These are phyloP conservation scores for Geum urbanum DNA, from an alignment of 306 rosid genomes.

Conservation along the genomic window DNA sequence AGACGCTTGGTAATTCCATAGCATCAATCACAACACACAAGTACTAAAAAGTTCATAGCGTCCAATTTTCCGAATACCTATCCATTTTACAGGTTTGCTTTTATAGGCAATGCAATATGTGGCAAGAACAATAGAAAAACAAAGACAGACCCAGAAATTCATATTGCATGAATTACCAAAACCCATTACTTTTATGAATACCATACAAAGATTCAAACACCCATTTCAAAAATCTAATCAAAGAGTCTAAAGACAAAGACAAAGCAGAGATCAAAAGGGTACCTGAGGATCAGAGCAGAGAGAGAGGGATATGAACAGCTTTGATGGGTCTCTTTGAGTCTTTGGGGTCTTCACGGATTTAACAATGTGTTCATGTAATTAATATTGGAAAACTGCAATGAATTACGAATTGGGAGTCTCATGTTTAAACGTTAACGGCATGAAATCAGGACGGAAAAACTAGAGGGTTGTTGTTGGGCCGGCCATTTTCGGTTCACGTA, in stretches of 20 bases:
- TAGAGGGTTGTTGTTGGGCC: neutral
- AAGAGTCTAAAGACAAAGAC: neutral
- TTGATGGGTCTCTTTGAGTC: slow-evolving; percentile 1
- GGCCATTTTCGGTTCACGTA: neutral
- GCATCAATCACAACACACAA: neutral
- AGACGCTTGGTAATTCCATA: neutral
- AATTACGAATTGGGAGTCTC: neutral
- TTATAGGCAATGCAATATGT: neutral
- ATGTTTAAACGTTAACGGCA: no score
- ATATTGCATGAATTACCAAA: neutral
- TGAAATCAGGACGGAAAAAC: neutral
- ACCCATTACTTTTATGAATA: neutral
- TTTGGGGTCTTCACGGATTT: neutral
- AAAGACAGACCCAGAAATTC: neutral
- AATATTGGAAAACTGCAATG: neutral
- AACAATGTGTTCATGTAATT: neutral
- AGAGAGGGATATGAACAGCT: neutral
- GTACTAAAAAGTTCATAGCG: neutral
- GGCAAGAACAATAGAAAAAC: neutral
- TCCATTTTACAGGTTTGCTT: neutral
- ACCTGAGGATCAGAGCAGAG: slow-evolving; percentile 23
- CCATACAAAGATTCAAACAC: neutral
- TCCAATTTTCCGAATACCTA: neutral
- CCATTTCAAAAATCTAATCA: slow-evolving; percentile 9
- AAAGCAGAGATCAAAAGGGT: neutral